phyloP scores from a whole-genome alignment of 2,329 filamentous ascomycete species.

The Penicillium glabrum region DNA sequence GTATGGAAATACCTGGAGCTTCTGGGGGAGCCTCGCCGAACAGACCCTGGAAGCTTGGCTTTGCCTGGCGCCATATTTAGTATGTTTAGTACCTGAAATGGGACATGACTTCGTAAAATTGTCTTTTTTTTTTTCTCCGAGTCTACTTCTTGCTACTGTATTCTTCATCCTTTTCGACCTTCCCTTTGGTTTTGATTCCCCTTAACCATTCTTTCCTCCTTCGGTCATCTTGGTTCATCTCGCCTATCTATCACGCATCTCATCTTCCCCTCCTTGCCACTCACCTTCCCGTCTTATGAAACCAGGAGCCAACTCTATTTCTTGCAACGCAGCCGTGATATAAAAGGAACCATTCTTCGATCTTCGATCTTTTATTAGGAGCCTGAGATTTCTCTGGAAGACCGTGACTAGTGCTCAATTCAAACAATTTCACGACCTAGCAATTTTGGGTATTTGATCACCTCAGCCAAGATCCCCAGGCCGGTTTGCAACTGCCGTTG shows the following conservation, averaged over 20 bases:
- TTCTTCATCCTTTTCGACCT: background rate
- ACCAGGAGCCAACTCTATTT: background rate
- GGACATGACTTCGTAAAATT: background rate
- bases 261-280: background rate
- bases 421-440: background rate
- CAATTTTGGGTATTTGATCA: slow-evolving; percentile 6
- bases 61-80: slow-evolving; percentile 12
- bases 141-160: background rate
- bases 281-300: background rate
- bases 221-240: slow-evolving; percentile 2
- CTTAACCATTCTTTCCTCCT: background rate
- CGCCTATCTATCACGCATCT: slow-evolving; percentile 1
- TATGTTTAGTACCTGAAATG: slow-evolving; percentile 19
- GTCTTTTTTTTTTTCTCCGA: slow-evolving; percentile 4
- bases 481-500: slow-evolving; percentile 29
- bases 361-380: slow-evolving; percentile 6
- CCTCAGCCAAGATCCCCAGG: slow-evolving; percentile 22
- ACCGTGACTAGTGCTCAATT: background rate
- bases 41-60: slow-evolving; percentile 28
- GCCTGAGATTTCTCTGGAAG: slow-evolving; percentile 11
- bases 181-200: background rate
- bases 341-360: background rate
- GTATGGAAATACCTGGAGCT: slow-evolving; percentile 11
- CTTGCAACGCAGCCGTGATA: background rate
- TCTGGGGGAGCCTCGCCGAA: slow-evolving; percentile 19